Evolutionary conservation across 139 green algal genomes (phyloP), one percentile per base, ranked within the genome.

Genomic region (Haematococcus sp.): DNA sequence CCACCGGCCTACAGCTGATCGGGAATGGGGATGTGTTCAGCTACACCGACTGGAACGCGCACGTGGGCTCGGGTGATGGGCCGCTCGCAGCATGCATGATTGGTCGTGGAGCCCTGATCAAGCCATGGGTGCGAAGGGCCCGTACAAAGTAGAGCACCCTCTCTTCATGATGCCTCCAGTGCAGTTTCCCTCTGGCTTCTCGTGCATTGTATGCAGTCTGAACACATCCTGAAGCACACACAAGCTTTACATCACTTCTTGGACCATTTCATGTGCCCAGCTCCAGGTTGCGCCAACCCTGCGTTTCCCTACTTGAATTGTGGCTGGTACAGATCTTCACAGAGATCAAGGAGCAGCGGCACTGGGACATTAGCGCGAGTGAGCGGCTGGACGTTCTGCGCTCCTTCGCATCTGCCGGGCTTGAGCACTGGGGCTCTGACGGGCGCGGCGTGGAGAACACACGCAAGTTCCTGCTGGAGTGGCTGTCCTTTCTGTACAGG

Each of bases 81-180:
- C 15, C 28, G 17, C 69, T 61, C 64, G 35, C 72, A n/a, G 20
- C 46, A 40, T 52, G 58, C 63, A 98, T 98, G 93, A 79, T 99
- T 3, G 96, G 90, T 0, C 71, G 96, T 0, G 96, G 89, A 2
- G 95, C 93, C n/a, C 87, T 99, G 2, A 93, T 99, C 81, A 99
- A 99, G 88, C 96, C 96, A 17, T 99, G 96, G 95, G 71, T 99
- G 35, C 96, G 98, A n/a, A n/a, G n/a, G n/a, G n/a, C n/a, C n/a
- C n/a, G n/a, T n/a, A n/a, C n/a, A n/a, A n/a, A n/a, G n/a, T n/a
- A n/a, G n/a, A n/a, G n/a, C n/a, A n/a, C n/a, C n/a, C n/a, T n/a
- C n/a, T n/a, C n/a, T n/a, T n/a, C n/a, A n/a, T n/a, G n/a, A n/a
- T n/a, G n/a, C n/a, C n/a, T n/a, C n/a, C n/a, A n/a, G n/a, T n/a